Evolutionary conservation across 306 rosid genomes (phyloP), one percentile per base, ranked within the genome.

Genomic region (Inga leiocalycina): DNA sequence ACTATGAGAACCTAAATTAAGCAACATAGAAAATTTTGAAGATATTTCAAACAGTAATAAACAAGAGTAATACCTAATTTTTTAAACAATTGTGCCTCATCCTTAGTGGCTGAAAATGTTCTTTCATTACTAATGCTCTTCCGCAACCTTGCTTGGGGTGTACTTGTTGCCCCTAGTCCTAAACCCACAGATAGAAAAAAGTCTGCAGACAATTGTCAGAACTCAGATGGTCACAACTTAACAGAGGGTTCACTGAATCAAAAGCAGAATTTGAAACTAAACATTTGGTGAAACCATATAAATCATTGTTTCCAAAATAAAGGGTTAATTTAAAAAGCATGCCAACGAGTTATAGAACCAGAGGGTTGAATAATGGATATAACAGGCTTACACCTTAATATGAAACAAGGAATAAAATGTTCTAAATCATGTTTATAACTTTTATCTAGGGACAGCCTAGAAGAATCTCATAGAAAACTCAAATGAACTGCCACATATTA

Each of bases 71-170:
- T 86, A 92, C 98, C 94, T 80, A 93, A 84, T 85, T 79, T 92
- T 78, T 56, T 86, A 73, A 76, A 80, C 77, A 96, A 79, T 51
- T 86, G 85, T 44, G 80, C 81, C 84, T 93, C 93, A 16, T 93
- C 91, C 54, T 83, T 87, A 4, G 96, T 93, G 84, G 98, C 90
- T 49, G 97, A 86, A 93, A 96, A 96, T 37, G 98, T 91, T 85
- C 99, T 90, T 86, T 96, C 98, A 30, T 91, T 96, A 80, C 98
- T 96, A 57, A 96, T 96, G 80, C 99, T 96, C 86, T 91, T 93
- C 81, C 97, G 88, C 77, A 79, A 87, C 86, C 90, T 91, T 72
- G 65, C 88, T 90, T 91, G 88, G 49, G 97, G 97, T 43, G 88
- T 83, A 80, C 81, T 87, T 13, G 98, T 93, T 81, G 88, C 73